Base-by-base conservation (phyloP, 768 basidiomycete genomes). In the Collybia sordida region DNA sequence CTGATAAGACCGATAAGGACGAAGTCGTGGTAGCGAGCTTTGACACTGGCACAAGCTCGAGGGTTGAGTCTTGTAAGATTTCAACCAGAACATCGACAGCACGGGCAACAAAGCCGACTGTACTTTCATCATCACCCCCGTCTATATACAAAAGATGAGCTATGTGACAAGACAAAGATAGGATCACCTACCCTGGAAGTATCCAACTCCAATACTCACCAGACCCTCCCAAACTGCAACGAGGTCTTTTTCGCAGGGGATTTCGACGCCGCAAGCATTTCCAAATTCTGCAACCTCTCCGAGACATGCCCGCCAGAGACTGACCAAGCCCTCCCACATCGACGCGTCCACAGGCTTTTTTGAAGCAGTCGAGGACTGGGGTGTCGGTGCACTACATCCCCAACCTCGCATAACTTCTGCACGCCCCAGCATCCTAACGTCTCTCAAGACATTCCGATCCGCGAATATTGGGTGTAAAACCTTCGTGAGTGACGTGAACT, bases 171-270 rank as follows among this genome's bases (percentile, higher is more conserved):
- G 50, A 14, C 49, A 42, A 14, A 9, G 17, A 46, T 11, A 46
- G 38, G 15, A 22, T 15, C 39, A 60, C 67, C 15, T 31, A 82
- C 83, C 74, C 68, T 80, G 67, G 4, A 80, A 64, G 43, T 65
- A 59, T 0, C 70, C 59, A 14, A 81, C 72, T 25, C 79, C 78
- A 2, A 77, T 72, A 44, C 70, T 72, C 34, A 88, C 55, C 25
- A 90, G 61, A 36, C 78, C 76, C 31, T 74, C 67, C 87, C 86
- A 90, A 6, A 82, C 72, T 12, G 69, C 70, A 6, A 78, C 58
- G 3, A 86, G 65, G 51, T 82, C 79, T 1, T 58, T 31, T 11
- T 31, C 31, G 31, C 31, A 14, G 31, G 31, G 31, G 31, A 31
- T 31, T 12, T 54, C 77, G 82, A 44, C 17, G 61, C 48, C 4